Conservation (phyloP, 768 basidiomycete genomes). For the Podaxis carcinomalis region DNA sequence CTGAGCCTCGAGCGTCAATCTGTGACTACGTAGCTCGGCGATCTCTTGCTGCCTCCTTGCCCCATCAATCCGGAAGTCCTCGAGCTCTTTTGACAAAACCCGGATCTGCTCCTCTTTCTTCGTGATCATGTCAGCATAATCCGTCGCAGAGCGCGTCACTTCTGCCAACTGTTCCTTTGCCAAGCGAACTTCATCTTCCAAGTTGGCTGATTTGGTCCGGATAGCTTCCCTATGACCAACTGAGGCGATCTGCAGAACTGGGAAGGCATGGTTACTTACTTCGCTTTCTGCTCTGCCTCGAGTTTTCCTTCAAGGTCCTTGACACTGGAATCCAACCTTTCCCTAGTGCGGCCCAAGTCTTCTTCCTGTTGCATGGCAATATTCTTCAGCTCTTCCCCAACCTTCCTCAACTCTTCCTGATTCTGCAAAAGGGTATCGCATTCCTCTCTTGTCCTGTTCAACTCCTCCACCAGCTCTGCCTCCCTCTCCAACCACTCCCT, state of each 20-base stretch:
- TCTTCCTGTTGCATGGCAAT: conserved; percentile 74
- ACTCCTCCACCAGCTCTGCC: conserved; percentile 51
- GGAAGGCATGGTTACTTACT: conserved; percentile 46
- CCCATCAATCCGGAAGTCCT: conserved; percentile 50
- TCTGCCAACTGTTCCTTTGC: conserved; percentile 76
- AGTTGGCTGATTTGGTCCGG: conserved; percentile 50
- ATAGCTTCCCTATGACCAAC: conserved; percentile 50
- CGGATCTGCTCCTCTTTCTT: conserved; percentile 72
- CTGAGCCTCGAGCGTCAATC: conserved; percentile 63
- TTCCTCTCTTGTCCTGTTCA: conserved; percentile 54
- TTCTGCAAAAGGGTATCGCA: conserved; percentile 55
- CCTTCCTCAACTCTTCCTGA: conserved; percentile 58
- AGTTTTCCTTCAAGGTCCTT: conserved; percentile 73
- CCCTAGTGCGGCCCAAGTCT: conserved; percentile 68
- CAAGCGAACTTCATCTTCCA: conserved; percentile 68
- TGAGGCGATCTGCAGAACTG: background rate
- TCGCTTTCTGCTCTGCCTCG: conserved; percentile 45
- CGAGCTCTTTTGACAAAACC: conserved; percentile 49
- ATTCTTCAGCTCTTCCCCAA: conserved; percentile 66
- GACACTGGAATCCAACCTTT: conserved; percentile 61
- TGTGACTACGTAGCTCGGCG: conserved; percentile 62
- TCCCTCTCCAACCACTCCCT: conserved; percentile 65
- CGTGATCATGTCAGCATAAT: conserved; percentile 72
- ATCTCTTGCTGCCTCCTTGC: conserved; percentile 53
- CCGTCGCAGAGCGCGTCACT: conserved; percentile 69